Conservation (phyloP, 2,329 filamentous ascomycete species). For the Pseudogymnoascus sp. region DNA sequence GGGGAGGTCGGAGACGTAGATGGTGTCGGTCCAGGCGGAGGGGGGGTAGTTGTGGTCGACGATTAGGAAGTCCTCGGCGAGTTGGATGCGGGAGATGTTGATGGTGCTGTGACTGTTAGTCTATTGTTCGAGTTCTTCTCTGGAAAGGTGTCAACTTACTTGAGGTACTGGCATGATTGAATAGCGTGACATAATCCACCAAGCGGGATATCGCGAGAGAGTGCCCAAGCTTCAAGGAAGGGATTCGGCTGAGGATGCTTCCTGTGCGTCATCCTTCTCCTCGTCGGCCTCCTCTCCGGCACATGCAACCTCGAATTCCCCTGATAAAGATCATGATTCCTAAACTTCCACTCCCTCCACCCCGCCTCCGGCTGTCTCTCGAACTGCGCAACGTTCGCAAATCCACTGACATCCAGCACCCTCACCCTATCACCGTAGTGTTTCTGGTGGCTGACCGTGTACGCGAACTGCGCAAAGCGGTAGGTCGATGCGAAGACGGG, state of each 20-base stretch:
- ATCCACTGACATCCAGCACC: slow-evolving; percentile 17
- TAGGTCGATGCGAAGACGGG: slow-evolving; percentile 20
- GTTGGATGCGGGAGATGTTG: slow-evolving; percentile 16
- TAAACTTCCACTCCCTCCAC: slow-evolving; percentile 22
- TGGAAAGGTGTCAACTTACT: background rate
- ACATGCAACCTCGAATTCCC: background rate
- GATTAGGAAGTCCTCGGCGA: slow-evolving; percentile 16
- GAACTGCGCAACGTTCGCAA: slow-evolving; percentile 10
- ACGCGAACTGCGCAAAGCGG: slow-evolving; percentile 21
- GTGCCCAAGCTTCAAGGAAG: slow-evolving; percentile 14
- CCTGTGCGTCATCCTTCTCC: background rate
- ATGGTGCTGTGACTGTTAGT: slow-evolving; percentile 13
- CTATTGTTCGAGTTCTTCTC: background rate
- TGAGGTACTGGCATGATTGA: slow-evolving; percentile 15
- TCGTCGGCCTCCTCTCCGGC: background rate
- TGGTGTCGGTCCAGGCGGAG: slow-evolving; percentile 5
- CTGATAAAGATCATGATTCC: slow-evolving; percentile 13
- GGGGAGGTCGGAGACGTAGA: slow-evolving; percentile 14
- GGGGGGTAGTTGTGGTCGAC: background rate
- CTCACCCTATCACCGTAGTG: slow-evolving; percentile 17
- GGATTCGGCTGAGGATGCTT: slow-evolving; percentile 18
- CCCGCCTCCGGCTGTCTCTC: slow-evolving; percentile 13
- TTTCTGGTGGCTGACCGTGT: slow-evolving; percentile 14
- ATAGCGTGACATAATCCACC: slow-evolving; percentile 20
- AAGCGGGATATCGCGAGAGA: slow-evolving; percentile 18